Evolutionary conservation across 441 rosid species (phyloP).

Genomic region (Pelargonium australe): DNA sequence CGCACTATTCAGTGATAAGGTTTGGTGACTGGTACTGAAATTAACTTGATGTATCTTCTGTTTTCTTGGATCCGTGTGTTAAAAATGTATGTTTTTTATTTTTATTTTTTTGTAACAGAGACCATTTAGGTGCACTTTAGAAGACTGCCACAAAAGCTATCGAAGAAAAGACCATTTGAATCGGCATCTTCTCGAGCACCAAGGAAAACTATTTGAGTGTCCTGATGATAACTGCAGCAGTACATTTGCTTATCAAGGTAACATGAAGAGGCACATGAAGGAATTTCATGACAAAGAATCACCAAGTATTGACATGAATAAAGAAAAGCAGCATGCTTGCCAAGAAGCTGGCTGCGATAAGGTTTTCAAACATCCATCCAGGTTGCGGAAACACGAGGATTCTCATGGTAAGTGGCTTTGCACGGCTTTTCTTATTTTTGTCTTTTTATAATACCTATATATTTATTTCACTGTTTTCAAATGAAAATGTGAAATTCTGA

Average conservation of each 20-base stretch:
- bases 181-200: slow-evolving; percentile 59
- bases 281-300: slow-evolving; percentile 33
- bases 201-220: slow-evolving; percentile 67
- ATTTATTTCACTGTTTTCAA: no score
- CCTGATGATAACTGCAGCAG: slow-evolving; percentile 47
- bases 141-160: slow-evolving; percentile 58
- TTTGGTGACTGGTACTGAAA: slow-evolving; percentile 27
- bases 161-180: slow-evolving; percentile 79
- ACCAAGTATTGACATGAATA: slow-evolving; percentile 10
- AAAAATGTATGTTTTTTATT: background rate
- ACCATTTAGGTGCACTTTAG: slow-evolving; percentile 52
- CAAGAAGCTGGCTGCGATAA: slow-evolving; percentile 71
- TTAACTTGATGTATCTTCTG: background rate
- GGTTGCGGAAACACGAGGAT: slow-evolving; percentile 51
- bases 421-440: background rate
- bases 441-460: background rate
- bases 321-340: slow-evolving; percentile 40
- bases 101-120: slow-evolving; percentile 55
- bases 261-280: slow-evolving; percentile 53
- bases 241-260: slow-evolving; percentile 43
- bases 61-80: background rate
- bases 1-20: slow-evolving; percentile 36
- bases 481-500: no score
- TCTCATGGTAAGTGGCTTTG: slow-evolving; percentile 46
- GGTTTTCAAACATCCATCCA: slow-evolving; percentile 54